Percentiles rank a stretch among this genome's conserved stretches.
These are phyloP conservation scores for Hypomontagnella monticulosa DNA, from an alignment of 495 filamentous ascomycete species.

Conservation along the genomic window DNA sequence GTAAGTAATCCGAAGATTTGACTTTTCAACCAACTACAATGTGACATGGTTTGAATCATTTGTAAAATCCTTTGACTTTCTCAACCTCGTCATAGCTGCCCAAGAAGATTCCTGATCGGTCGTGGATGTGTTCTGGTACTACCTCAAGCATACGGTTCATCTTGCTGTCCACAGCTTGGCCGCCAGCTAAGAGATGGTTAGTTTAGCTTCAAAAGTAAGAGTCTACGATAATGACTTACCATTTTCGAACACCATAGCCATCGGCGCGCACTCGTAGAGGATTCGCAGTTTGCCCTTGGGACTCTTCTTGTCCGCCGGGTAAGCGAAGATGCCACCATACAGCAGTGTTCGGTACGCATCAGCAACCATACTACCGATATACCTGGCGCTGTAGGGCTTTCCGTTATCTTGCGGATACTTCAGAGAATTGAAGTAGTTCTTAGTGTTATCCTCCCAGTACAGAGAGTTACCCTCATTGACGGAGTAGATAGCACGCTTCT, in stretches of 20 bases:
- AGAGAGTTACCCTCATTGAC: slow-evolving; percentile 98
- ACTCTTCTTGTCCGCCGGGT: slow-evolving; percentile 97
- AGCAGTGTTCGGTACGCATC: slow-evolving; percentile 95
- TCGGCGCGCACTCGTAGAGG: slow-evolving; percentile 97
- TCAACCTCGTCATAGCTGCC: slow-evolving; percentile 94
- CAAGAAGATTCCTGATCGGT: slow-evolving; percentile 94
- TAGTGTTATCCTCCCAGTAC: slow-evolving; percentile 93
- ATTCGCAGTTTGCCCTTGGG: slow-evolving; percentile 98
- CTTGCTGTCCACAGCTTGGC: slow-evolving; percentile 86
- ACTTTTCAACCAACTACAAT: not conserved
- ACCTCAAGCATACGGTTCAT: slow-evolving; percentile 91
- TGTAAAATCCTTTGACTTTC: slow-evolving; percentile 82
- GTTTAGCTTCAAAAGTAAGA: not conserved
- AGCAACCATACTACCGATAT: slow-evolving; percentile 98
- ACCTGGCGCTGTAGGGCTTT: slow-evolving; percentile 94
- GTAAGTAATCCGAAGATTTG: not conserved
- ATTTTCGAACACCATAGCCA: slow-evolving; percentile 99
- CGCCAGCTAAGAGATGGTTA: slow-evolving; percentile 70
- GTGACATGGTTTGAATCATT: slow-evolving; percentile 33
- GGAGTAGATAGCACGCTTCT: slow-evolving; percentile 87
- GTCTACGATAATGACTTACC: slow-evolving; percentile 62
- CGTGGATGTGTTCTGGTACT: slow-evolving; percentile 92
- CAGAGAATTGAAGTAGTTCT: slow-evolving; percentile 85
- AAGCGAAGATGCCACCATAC: slow-evolving; percentile 97
- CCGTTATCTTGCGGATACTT: slow-evolving; percentile 76